Percentiles rank a stretch among this genome's conserved stretches.
These are phyloP conservation scores for Flaveria brownii DNA, from an alignment of 129 eudicot species.

Conservation along the genomic window DNA sequence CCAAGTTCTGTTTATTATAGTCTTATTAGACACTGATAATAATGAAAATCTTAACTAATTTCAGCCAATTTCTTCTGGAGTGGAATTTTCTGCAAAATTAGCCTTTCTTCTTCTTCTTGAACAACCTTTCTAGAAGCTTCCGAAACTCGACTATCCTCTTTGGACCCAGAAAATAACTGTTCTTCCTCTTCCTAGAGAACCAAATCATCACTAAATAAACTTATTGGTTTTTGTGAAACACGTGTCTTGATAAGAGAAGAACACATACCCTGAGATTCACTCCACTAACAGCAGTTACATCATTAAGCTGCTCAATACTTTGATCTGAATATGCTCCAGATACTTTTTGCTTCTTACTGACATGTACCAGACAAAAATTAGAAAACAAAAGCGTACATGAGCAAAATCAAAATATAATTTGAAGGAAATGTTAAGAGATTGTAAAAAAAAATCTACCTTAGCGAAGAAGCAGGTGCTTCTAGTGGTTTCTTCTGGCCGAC, in stretches of 20 bases:
- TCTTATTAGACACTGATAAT: neutral
- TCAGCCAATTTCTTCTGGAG: slow-evolving; percentile 74
- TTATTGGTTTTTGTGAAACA: neutral
- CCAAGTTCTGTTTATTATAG: slow-evolving; percentile 52
- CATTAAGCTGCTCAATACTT: slow-evolving; percentile 91
- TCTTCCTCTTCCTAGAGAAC: slow-evolving; percentile 80
- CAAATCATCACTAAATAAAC: slow-evolving; percentile 23
- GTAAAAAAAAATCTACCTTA: slow-evolving; percentile 49
- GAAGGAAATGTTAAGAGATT: slow-evolving; percentile 7
- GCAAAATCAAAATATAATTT: neutral
- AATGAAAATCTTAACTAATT: slow-evolving; percentile 56
- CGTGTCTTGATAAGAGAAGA: neutral
- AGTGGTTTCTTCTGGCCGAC: slow-evolving; percentile 72
- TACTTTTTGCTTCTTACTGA: slow-evolving; percentile 81
- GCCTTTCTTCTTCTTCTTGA: slow-evolving; percentile 90
- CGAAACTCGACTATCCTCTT: slow-evolving; percentile 77
- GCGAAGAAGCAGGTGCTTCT: slow-evolving; percentile 60
- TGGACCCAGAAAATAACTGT: slow-evolving; percentile 74
- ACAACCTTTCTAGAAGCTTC: slow-evolving; percentile 83
- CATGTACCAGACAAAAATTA: slow-evolving; percentile 7
- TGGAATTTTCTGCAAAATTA: slow-evolving; percentile 69
- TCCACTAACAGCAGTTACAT: slow-evolving; percentile 92
- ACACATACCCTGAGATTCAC: slow-evolving; percentile 75
- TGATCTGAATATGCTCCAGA: slow-evolving; percentile 68
- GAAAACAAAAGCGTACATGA: neutral